phyloP scores from a whole-genome alignment of 805 yeast species.

The Candida schatavii region DNA sequence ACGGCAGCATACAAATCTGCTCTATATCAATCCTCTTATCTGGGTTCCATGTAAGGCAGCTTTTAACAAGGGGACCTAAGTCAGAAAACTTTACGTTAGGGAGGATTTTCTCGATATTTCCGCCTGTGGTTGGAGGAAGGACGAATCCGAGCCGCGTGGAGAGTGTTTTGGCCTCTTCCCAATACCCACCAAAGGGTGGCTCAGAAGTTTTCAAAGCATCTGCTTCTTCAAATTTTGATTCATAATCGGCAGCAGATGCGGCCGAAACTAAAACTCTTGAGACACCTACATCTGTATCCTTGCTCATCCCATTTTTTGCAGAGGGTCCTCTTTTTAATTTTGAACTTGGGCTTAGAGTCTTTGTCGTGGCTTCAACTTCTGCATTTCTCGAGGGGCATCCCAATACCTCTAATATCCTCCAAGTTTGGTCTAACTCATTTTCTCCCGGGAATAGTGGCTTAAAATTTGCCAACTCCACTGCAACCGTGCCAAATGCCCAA shows the following conservation, averaged over 20 bases:
- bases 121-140: conserved; percentile 56
- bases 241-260: too few species aligned
- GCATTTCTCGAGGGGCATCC: conserved; percentile 63
- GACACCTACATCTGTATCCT: conserved; percentile 6
- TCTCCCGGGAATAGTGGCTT: conserved; percentile 82
- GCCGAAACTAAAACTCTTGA: too few species aligned
- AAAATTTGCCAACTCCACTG: conserved; percentile 68
- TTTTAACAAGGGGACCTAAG: conserved; percentile 40
- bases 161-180: conserved; percentile 61
- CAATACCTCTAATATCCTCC: conserved; percentile 60
- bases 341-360: too few species aligned
- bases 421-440: conserved; percentile 74
- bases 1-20: conserved; percentile 47
- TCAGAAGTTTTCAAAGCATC: too few species aligned
- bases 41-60: conserved; percentile 81
- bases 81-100: conserved; percentile 34
- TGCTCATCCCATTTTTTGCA: too few species aligned
- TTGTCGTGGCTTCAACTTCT: too few species aligned
- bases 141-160: conserved; percentile 53
- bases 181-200: conserved; percentile 63
- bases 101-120: conserved; percentile 43
- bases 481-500: conserved; percentile 86
- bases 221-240: too few species aligned
- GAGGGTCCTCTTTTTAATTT: too few species aligned
- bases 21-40: conserved; percentile 53